Conservation (phyloP, 768 basidiomycete species). For the Tulasnella sp. region DNA sequence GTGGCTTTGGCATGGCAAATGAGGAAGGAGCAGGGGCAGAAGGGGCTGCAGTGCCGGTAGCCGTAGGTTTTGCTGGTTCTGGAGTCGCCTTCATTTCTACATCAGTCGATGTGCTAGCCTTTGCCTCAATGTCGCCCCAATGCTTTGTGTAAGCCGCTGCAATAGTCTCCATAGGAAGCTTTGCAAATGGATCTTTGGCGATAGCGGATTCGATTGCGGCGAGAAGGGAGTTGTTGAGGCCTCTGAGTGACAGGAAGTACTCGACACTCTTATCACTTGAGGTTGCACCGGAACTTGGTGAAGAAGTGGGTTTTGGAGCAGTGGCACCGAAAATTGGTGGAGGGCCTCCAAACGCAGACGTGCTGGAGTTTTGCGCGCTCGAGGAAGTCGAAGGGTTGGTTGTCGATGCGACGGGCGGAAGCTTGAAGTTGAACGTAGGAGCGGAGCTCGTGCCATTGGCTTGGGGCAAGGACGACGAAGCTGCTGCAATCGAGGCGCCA, state of each 20-base stretch:
- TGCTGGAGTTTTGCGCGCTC: neutral
- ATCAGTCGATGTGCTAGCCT: neutral
- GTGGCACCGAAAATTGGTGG: neutral
- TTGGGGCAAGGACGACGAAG: neutral
- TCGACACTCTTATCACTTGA: constrained; percentile 15
- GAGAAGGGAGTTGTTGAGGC: constrained; percentile 28
- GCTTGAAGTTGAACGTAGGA: neutral
- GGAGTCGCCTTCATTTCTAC: neutral
- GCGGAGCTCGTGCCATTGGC: neutral
- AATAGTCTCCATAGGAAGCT: constrained; percentile 20
- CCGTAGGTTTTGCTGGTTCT: neutral
- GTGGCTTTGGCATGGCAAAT: constrained; percentile 13
- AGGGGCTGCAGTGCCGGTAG: neutral
- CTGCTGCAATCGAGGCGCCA: constrained; percentile 20
- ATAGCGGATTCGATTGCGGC: constrained; percentile 17
- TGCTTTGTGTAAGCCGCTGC: constrained; percentile 20
- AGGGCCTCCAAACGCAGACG: neutral
- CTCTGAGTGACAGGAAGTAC: constrained; percentile 26
- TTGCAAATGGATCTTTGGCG: constrained; percentile 26
- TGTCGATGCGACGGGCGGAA: neutral
- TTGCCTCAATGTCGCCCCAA: constrained; percentile 19
- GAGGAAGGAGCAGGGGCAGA: neutral
- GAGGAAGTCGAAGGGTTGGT: neutral
- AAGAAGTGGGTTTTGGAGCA: neutral
- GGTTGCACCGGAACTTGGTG: neutral